A percentile compares a stretch with the other conserved stretches of the same genome.
Conservation (phyloP, 139 green algal species). For the Zygnema circumcarinatum region DNA sequence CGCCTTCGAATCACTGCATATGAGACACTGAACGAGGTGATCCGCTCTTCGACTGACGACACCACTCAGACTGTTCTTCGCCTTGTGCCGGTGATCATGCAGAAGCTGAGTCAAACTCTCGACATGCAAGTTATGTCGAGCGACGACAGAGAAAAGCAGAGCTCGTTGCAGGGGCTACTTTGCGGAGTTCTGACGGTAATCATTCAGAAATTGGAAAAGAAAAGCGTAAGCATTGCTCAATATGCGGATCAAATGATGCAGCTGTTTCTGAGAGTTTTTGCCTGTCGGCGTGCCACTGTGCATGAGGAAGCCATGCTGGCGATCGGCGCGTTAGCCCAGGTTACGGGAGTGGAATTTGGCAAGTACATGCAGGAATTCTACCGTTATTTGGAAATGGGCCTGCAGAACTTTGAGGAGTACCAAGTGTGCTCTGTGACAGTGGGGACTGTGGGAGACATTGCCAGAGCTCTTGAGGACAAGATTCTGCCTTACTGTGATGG, state of each 20-base stretch:
- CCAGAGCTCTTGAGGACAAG: conserved; percentile 78
- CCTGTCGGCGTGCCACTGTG: conserved; percentile 71
- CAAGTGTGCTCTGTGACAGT: conserved; percentile 75
- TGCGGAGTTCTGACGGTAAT: conserved; percentile 90
- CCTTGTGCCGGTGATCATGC: conserved; percentile 81
- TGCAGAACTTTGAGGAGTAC: conserved; percentile 86
- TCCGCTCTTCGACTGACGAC: conserved; percentile 76
- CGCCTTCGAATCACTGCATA: conserved; percentile 83
- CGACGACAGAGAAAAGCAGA: conserved; percentile 72
- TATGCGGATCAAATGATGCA: conserved; percentile 84
- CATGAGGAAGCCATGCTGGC: conserved; percentile 96
- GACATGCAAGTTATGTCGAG: conserved; percentile 60
- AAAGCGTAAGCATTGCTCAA: conserved; percentile 72
- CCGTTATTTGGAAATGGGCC: conserved; percentile 81
- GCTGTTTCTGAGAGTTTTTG: conserved; percentile 74
- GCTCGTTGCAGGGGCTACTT: conserved; percentile 83
- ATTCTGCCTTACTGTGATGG: conserved; percentile 84
- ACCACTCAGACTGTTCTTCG: conserved; percentile 78
- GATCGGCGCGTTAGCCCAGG: conserved; percentile 85
- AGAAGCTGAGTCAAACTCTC: conserved; percentile 77
- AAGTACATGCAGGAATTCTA: conserved; percentile 92
- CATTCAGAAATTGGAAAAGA: conserved; percentile 85
- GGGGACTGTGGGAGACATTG: conserved; percentile 90
- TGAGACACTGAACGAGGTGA: conserved; percentile 96
- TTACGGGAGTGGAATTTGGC: conserved; percentile 77